Base-by-base conservation (phyloP, 176 grass and related monocot species). In the Dendrocalamus sinicus region DNA sequence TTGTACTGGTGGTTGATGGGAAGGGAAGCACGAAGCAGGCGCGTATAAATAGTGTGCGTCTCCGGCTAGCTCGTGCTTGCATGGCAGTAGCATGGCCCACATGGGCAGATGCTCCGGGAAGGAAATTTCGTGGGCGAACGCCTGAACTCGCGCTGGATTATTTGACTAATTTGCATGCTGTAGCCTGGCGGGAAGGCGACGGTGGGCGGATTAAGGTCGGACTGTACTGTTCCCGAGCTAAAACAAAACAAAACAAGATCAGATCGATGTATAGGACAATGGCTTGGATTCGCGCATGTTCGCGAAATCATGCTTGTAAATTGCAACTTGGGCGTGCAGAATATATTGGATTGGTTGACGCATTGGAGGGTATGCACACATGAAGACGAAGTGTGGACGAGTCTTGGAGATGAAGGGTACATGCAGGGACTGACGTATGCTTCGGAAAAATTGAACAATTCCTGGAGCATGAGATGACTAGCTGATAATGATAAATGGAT, bases 91-190 rank as follows among this genome's bases (percentile, higher is more conserved):
- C 77, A 22, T 78, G 60, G 45, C 15, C 58, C 81, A 47, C 8
- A 10, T 61, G 81, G 37, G 11, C 39, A 68, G 69, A 81, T 58
- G 60, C 50, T n/a, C 23, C 39, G 16, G 40, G 44, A 39, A 67
- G 55, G 70, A 37, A 63, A 47, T 40, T 57, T 52, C 17, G 20
- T 68, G 24, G 26, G 5, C 13, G 65, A 57, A 51, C 22, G 65
- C 35, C 77, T 55, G 57, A 81, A 72, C 73, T 67, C 78, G 47
- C 46, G 90, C 88, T 88, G 90, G 88, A 88, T 50, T n/a, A 23
- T 79, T 84, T 84, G 80, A 91, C 85, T 91, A 91, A 84, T 63
- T 39, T 23, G 75, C 78, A 24, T 7, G 48, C 12, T 1, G 12
- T 63, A 53, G 76, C 8, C 81, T 77, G 70, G 37, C 73, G 19